phyloP scores from a whole-genome alignment of 345 rosid species.

The Corymbia maculata region DNA sequence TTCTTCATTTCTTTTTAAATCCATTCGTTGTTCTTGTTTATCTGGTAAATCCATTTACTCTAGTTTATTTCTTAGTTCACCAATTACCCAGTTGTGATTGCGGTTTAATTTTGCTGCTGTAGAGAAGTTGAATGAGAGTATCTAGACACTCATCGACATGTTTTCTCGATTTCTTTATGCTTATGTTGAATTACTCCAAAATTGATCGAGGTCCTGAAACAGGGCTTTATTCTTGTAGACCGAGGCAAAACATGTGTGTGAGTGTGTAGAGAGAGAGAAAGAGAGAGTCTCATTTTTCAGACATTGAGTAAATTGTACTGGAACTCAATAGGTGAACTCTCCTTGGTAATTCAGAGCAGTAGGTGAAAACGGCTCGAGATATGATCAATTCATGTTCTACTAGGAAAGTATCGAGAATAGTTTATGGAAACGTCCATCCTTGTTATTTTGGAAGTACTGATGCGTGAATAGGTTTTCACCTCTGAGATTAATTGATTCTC shows the following conservation, averaged over 20 bases:
- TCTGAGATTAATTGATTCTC: neutral
- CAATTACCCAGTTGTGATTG: neutral
- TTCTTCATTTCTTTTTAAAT: neutral
- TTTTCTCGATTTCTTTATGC: too few relatives aligned
- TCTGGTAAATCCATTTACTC: neutral
- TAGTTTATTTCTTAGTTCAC: too few relatives aligned
- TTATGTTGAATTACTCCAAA: too few relatives aligned
- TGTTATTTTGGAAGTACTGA: neutral
- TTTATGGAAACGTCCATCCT: neutral
- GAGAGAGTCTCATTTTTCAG: neutral
- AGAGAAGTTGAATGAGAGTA: neutral
- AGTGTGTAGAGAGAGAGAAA: neutral
- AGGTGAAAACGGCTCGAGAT: neutral
- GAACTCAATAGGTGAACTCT: neutral
- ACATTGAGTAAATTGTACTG: neutral
- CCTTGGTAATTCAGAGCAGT: neutral
- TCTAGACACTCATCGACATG: neutral
- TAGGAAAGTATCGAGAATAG: too few relatives aligned
- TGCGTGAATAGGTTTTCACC: neutral
- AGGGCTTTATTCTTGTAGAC: neutral
- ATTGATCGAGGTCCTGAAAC: neutral
- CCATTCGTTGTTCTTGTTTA: neutral
- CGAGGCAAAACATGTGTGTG: neutral
- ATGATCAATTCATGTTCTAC: neutral
- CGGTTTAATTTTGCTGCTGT: neutral